Evolutionary conservation across 179 eudicot species (phyloP).

Genomic region (Beta macrorhiza): DNA sequence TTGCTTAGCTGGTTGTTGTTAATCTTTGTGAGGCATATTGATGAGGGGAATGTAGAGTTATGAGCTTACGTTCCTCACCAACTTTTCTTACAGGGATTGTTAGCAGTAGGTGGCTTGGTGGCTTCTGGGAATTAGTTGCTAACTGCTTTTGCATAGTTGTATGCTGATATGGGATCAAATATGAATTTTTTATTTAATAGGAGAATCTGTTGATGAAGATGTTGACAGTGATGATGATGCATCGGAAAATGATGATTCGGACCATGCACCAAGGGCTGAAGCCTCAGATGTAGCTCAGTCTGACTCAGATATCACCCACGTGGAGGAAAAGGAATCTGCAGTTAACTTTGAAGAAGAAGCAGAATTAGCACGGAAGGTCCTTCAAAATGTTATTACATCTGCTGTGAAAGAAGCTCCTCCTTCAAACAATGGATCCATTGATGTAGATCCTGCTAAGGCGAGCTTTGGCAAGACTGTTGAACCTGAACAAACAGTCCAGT

Average conservation of each 20-base stretch:
- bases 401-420: constrained; percentile 43
- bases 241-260: constrained; percentile 49
- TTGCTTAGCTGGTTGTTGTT: not conserved
- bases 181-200: constrained; percentile 31
- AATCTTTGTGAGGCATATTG: not conserved
- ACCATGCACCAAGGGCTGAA: constrained; percentile 29
- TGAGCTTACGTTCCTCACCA: not conserved
- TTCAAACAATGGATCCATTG: constrained; percentile 27
- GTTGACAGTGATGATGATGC: constrained; percentile 37
- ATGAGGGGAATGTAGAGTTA: not conserved
- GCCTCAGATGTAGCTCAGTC: constrained; percentile 38
- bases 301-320: constrained; percentile 41
- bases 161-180: not conserved
- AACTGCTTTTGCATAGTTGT: not conserved
- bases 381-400: constrained; percentile 58
- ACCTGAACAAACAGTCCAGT: constrained; percentile 26
- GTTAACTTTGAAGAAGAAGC: constrained; percentile 72
- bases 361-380: constrained; percentile 77
- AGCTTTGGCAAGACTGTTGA: constrained; percentile 28
- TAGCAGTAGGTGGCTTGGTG: not conserved
- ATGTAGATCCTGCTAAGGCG: constrained; percentile 25
- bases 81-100: not conserved
- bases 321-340: constrained; percentile 39
- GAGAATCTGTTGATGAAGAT: constrained; percentile 39
- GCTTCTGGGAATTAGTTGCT: not conserved